phyloP scores from a whole-genome alignment of 495 filamentous ascomycete species.

The Pyrenula massariospora region DNA sequence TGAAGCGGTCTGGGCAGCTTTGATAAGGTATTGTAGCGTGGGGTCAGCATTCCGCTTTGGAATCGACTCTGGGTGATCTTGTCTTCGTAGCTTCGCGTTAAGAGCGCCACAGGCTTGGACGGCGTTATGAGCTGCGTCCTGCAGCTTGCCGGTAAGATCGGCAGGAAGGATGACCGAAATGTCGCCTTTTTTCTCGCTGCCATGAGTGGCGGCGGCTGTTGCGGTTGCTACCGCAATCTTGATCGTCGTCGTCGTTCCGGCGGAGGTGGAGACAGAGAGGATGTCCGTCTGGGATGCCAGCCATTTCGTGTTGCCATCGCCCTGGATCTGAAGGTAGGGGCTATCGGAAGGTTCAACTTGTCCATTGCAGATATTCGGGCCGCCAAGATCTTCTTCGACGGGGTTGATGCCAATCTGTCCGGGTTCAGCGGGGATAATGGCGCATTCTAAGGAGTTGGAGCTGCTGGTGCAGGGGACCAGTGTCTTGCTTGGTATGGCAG shows the following conservation, averaged over 20 bases:
- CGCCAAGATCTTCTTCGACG: neutral
- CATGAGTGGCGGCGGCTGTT: neutral
- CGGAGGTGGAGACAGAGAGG: neutral
- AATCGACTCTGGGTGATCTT: neutral
- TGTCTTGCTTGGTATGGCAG: no score
- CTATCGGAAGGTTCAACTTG: neutral
- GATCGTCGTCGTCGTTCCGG: neutral
- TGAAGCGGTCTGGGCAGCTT: neutral
- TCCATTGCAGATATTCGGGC: neutral
- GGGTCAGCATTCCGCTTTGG: neutral
- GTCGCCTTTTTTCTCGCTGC: neutral
- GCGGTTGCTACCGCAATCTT: neutral
- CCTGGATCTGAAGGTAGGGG: neutral
- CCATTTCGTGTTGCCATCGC: neutral
- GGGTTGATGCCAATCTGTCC: neutral
- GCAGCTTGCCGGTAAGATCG: neutral
- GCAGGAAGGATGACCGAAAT: neutral
- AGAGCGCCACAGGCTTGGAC: neutral
- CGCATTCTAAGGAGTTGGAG: no score
- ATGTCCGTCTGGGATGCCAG: neutral
- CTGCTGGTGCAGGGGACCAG: no score
- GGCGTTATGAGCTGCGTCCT: neutral
- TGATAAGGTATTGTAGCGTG: neutral
- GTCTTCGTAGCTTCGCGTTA: neutral
- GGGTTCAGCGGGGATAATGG: neutral